phyloP scores from a whole-genome alignment of 495 filamentous ascomycete genomes.

The Penicillium waksmanii region DNA sequence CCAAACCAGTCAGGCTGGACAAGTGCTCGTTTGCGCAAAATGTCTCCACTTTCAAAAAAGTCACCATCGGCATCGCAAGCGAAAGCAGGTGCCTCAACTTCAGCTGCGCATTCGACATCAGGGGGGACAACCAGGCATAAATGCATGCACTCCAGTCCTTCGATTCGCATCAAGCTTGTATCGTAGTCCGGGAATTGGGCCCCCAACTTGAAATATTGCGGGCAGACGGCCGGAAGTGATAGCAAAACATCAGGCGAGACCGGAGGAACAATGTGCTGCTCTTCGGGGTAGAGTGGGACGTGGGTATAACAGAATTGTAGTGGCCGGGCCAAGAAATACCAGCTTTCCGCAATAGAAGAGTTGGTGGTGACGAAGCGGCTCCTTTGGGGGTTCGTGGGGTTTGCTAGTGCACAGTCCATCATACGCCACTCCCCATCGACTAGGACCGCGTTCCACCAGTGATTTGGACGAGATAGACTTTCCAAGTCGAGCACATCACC shows the following conservation, averaged over 20 bases:
- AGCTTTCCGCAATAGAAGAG: conserved; percentile 73
- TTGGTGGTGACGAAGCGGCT: conserved; percentile 72
- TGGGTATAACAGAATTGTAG: conserved; percentile 93
- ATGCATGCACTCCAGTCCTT: conserved; percentile 90
- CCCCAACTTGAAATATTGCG: conserved; percentile 82
- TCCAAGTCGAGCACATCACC: conserved; percentile 81
- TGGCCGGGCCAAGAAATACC: conserved; percentile 89
- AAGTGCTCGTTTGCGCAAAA: conserved; percentile 80
- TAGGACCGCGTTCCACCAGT: conserved; percentile 98
- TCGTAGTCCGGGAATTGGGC: conserved; percentile 86
- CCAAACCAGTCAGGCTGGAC: conserved; percentile 90
- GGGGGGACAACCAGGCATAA: conserved; percentile 82
- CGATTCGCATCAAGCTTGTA: conserved; percentile 81
- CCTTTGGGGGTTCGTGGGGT: conserved; percentile 83
- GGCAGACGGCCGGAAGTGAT: conserved; percentile 81
- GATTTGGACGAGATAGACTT: conserved; percentile 76
- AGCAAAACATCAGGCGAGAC: conserved; percentile 81
- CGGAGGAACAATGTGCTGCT: conserved; percentile 92
- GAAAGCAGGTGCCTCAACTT: conserved; percentile 82
- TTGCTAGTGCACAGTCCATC: conserved; percentile 92
- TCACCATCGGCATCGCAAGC: conserved; percentile 86
- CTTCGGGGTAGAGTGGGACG: conserved; percentile 77
- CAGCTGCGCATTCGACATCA: conserved; percentile 92
- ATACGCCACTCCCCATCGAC: conserved; percentile 96
- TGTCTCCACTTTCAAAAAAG: conserved; percentile 88